phyloP scores from a whole-genome alignment of 1,284 basidiomycete genomes.

The Ustilago sp. region DNA sequence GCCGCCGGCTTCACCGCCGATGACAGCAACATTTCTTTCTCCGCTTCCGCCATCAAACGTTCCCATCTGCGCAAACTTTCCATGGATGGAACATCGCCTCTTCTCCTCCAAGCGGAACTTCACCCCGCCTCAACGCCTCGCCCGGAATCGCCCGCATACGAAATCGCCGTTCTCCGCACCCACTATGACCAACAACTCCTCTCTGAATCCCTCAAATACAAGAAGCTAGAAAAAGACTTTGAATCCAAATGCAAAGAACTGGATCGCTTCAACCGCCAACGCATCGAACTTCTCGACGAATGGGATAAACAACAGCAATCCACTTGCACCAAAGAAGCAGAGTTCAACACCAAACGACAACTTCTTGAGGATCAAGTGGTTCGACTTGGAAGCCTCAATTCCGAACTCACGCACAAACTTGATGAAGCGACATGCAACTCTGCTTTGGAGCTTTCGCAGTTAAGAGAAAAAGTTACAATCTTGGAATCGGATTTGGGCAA shows the following conservation, averaged over 20 bases:
- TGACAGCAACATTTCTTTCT: slow-evolving; percentile 23
- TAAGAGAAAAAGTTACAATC: slow-evolving; percentile 17
- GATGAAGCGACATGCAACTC: slow-evolving; percentile 30
- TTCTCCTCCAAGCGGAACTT: slow-evolving; percentile 30
- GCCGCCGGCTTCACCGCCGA: slow-evolving; percentile 38
- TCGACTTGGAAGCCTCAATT: slow-evolving; percentile 33
- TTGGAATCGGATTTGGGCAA: slow-evolving; percentile 42
- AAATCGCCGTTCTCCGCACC: slow-evolving; percentile 51
- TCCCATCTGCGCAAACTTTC: slow-evolving; percentile 40
- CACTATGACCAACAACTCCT: slow-evolving; percentile 61
- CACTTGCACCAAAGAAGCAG: slow-evolving; percentile 34
- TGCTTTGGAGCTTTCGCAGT: slow-evolving; percentile 13
- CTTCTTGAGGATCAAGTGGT: slow-evolving; percentile 47
- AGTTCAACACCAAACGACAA: slow-evolving; percentile 33
- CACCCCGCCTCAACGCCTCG: slow-evolving; percentile 34
- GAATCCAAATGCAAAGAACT: slow-evolving; percentile 58
- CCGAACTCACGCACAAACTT: slow-evolving; percentile 32
- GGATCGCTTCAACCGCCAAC: slow-evolving; percentile 58
- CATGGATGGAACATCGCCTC: slow-evolving; percentile 44
- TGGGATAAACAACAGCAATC: slow-evolving; percentile 60
- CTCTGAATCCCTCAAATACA: slow-evolving; percentile 52
- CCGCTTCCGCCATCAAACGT: slow-evolving; percentile 24
- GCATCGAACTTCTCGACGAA: slow-evolving; percentile 59
- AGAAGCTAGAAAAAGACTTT: slow-evolving; percentile 55
- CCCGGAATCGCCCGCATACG: slow-evolving; percentile 47